These are phyloP conservation scores for Aspergillus costaricaensis DNA, from an alignment of 2,329 filamentous ascomycete genomes.

Conservation along the genomic window DNA sequence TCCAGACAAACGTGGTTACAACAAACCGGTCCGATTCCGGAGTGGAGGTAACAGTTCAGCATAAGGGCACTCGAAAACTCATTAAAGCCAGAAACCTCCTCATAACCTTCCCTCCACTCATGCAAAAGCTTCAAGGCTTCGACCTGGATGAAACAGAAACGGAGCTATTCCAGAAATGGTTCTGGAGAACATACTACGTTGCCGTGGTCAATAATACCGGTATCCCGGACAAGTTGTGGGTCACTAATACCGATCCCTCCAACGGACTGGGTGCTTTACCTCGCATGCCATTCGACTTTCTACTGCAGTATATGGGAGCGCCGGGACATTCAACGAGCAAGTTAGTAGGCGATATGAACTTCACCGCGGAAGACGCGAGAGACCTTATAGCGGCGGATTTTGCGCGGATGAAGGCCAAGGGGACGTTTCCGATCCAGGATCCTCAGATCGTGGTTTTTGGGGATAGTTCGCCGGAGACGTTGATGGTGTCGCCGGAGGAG, in stretches of 20 bases:
- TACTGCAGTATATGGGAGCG: slow-evolving; percentile 15
- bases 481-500: slow-evolving; percentile 35
- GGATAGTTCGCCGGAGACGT: slow-evolving; percentile 42
- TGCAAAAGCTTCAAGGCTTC: slow-evolving; percentile 39
- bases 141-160: slow-evolving; percentile 40
- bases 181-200: slow-evolving; percentile 43
- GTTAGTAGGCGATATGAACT: slow-evolving; percentile 13
- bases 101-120: slow-evolving; percentile 39
- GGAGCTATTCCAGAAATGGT: slow-evolving; percentile 40
- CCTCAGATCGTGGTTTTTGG: slow-evolving; percentile 39
- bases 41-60: slow-evolving; percentile 30
- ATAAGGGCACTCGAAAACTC: slow-evolving; percentile 28
- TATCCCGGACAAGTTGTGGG: slow-evolving; percentile 31
- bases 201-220: slow-evolving; percentile 43
- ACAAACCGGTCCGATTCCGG: slow-evolving; percentile 20
- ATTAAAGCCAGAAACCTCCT: slow-evolving; percentile 43
- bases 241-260: slow-evolving; percentile 28
- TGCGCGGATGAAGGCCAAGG: slow-evolving; percentile 14
- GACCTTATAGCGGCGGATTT: slow-evolving; percentile 18
- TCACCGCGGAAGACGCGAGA: slow-evolving; percentile 27
- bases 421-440: slow-evolving; percentile 10
- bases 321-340: slow-evolving; percentile 16
- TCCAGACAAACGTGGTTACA: slow-evolving; percentile 24
- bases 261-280: slow-evolving; percentile 32
- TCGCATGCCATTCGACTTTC: slow-evolving; percentile 13